phyloP scores from a whole-genome alignment of 169 alveolate species.

The Prorocentrum cordatum region DNA sequence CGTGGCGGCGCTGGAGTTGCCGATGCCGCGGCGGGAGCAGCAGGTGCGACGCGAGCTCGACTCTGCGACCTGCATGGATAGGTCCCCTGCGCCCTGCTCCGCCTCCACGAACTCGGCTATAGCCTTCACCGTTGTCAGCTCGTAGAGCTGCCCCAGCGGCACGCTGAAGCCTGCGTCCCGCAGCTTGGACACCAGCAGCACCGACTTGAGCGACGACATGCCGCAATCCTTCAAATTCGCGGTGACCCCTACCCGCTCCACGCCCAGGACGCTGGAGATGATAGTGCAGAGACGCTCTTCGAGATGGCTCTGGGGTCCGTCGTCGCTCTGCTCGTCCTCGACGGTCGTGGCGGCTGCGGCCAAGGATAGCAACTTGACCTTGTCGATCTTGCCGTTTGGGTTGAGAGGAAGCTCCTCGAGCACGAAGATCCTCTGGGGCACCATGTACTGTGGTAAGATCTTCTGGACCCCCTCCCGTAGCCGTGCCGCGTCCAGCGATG shows the following conservation, averaged over 20 bases:
- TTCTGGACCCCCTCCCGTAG: neutral
- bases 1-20: neutral
- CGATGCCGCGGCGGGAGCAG: neutral
- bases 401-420: neutral
- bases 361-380: neutral
- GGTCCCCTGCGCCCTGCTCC: neutral
- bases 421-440: neutral
- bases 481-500: neutral
- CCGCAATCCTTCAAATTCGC: conserved; percentile 5
- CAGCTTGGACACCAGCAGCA: conserved; percentile 29
- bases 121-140: conserved; percentile 26
- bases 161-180: conserved; percentile 20
- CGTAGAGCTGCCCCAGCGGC: conserved; percentile 17
- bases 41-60: neutral
- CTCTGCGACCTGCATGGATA: neutral
- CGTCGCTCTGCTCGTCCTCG: too few relatives aligned
- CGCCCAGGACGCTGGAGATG: neutral
- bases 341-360: conserved; percentile 30
- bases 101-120: conserved; percentile 2
- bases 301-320: too few relatives aligned
- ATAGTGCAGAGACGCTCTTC: too few relatives aligned
- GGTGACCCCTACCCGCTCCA: conserved; percentile 3
- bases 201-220: conserved; percentile 44
- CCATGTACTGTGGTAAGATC: neutral
- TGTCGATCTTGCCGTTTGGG: neutral